These are phyloP conservation scores for Mitragyna speciosa DNA, from an alignment of 257 asterid species.

Conservation along the genomic window DNA sequence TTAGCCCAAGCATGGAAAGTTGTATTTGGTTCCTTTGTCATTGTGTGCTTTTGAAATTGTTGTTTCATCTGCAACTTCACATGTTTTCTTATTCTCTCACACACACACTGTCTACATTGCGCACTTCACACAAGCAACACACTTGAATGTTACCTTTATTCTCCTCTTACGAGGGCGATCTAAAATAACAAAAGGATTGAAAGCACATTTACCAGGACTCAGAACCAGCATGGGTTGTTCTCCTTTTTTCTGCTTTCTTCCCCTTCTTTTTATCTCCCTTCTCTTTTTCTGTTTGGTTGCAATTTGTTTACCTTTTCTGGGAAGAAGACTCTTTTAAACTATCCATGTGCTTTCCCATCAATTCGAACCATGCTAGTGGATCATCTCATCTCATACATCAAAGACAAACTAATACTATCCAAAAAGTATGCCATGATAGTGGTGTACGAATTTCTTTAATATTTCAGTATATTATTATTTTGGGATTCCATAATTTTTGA, in stretches of 20 bases:
- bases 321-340: slow-evolving; percentile 46
- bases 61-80: slow-evolving; percentile 18
- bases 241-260: slow-evolving; percentile 19
- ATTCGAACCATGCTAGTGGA: slow-evolving; percentile 31
- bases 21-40: background rate
- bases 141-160: slow-evolving; percentile 18
- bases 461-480: background rate
- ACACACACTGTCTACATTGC: background rate
- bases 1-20: slow-evolving; percentile 3
- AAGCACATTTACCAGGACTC: slow-evolving; percentile 41
- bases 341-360: slow-evolving; percentile 61
- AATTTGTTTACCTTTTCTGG: slow-evolving; percentile 47
- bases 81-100: background rate
- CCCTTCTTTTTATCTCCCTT: slow-evolving; percentile 28
- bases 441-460: too few relatives aligned
- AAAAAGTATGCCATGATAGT: slow-evolving; percentile 14
- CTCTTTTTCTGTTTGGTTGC: slow-evolving; percentile 52
- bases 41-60: slow-evolving; percentile 12
- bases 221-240: slow-evolving; percentile 55
- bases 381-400: slow-evolving; percentile 29
- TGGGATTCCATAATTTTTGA: background rate
- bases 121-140: slow-evolving; percentile 2
- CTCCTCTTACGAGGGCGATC: slow-evolving; percentile 29
- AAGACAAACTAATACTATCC: slow-evolving; percentile 22
- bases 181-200: slow-evolving; percentile 17